Base-by-base conservation (phyloP, 2,329 filamentous ascomycete species). In the Hypoxylon sp. region DNA sequence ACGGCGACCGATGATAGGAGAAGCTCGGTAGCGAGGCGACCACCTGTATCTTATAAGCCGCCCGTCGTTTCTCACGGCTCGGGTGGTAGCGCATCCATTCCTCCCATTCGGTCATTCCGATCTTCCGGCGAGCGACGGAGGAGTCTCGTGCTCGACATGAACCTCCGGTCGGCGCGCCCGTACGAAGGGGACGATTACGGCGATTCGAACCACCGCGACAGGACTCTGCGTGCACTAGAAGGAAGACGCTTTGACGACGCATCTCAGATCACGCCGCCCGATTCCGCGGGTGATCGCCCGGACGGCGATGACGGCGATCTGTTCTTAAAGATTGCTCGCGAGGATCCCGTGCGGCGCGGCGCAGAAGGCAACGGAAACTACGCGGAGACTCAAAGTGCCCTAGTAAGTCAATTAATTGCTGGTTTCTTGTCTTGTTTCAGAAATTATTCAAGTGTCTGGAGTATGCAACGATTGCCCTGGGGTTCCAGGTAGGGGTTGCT, bases 111-210 rank as follows among this genome's bases (percentile, higher is more conserved):
- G 51, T 75, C 77, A 7, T 84, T 85, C 64, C 79, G 83, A 58
- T 84, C 83, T 21, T 84, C 83, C 31, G 81, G 79, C 65, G 82
- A 82, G 59, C 81, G 84, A 63, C 82, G 79, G 71, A 84, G 79
- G 72, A 84, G 82, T 70, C 73, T 81, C 20, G 74, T 74, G 11
- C 74, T 82, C 65, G 83, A 85, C 67, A 84, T 83, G 79, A 82
- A 77, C 63, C 42, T 71, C 35, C 75, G 77, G 50, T 74, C 74
- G 21, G 67, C 76, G 60, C 75, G 76, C 58, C 74, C 75, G 43
- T 79, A 77, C 55, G 79, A 83, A 41, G 71, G 71, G 26, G 78
- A 80, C 51, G 76, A 79, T 48, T 73, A 69, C 40, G 62, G 71
- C 37, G 79, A 83, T 63, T 69, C 75, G 7, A 77, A 72, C 52